Conservation (phyloP, 2,329 filamentous ascomycete species). For the Trichophyton equinum region DNA sequence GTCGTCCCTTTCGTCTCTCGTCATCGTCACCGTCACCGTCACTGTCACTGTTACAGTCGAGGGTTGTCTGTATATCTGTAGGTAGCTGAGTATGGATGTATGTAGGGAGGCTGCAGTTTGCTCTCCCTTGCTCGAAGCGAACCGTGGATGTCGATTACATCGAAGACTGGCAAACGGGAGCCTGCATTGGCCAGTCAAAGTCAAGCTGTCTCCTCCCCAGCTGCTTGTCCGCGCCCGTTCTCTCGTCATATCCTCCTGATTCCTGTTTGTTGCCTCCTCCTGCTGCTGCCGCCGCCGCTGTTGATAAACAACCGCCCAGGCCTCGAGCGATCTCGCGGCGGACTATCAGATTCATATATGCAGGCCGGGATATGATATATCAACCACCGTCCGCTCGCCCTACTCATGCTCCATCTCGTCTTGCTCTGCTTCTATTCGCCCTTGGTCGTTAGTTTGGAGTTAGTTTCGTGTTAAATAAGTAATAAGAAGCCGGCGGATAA, state of each 20-base stretch:
- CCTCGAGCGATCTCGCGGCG: background rate
- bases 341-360: background rate
- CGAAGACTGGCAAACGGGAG: constrained; percentile 1
- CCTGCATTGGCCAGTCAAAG: background rate
- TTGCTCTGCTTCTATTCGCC: background rate
- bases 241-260: no score
- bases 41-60: no score
- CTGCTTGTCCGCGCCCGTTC: background rate
- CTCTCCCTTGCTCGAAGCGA: background rate
- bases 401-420: background rate
- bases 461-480: constrained; percentile 2
- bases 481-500: background rate
- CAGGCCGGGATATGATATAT: background rate
- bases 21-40: no score
- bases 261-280: no score
- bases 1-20: background rate
- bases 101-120: background rate
- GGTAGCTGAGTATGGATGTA: background rate
- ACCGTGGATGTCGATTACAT: background rate
- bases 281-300: no score
- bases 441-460: background rate
- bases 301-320: background rate
- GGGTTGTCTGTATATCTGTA: background rate
- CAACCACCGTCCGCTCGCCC: background rate
- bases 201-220: background rate